Conservation (phyloP, 176 grass and related monocot genomes). For the Carex kokanica region DNA sequence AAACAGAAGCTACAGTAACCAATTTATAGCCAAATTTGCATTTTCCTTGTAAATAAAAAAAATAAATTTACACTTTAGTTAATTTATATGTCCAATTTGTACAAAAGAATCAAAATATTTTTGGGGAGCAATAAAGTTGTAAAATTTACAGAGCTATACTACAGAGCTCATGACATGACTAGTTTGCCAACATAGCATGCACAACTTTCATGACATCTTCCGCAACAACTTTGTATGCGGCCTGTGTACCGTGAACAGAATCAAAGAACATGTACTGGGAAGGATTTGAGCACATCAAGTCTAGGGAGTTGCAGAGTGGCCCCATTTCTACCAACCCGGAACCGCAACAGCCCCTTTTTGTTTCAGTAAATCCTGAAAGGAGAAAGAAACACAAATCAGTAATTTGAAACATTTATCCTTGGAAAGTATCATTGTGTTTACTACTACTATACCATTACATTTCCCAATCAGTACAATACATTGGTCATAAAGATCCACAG, state of each 20-base stretch:
- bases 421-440: not conserved
- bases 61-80: not conserved
- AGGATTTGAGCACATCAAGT: not conserved
- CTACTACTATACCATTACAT: not conserved
- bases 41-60: too few species aligned
- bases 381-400: not conserved
- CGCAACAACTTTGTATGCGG: not conserved
- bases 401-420: not conserved
- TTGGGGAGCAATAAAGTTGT: not conserved
- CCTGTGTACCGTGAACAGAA: not conserved
- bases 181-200: not conserved
- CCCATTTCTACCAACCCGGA: not conserved
- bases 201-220: not conserved
- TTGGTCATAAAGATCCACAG: not conserved
- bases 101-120: not conserved
- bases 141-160: not conserved
- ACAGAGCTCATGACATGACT: not conserved
- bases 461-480: not conserved
- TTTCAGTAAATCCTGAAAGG: constrained; percentile 11
- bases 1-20: not conserved
- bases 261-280: constrained; percentile 2
- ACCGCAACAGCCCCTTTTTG: not conserved
- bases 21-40: not conserved
- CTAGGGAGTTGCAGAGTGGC: not conserved
- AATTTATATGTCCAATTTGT: not conserved